These are phyloP conservation scores for Porogramme epimiltina DNA, from an alignment of 1,284 basidiomycete genomes.

Conservation along the genomic window DNA sequence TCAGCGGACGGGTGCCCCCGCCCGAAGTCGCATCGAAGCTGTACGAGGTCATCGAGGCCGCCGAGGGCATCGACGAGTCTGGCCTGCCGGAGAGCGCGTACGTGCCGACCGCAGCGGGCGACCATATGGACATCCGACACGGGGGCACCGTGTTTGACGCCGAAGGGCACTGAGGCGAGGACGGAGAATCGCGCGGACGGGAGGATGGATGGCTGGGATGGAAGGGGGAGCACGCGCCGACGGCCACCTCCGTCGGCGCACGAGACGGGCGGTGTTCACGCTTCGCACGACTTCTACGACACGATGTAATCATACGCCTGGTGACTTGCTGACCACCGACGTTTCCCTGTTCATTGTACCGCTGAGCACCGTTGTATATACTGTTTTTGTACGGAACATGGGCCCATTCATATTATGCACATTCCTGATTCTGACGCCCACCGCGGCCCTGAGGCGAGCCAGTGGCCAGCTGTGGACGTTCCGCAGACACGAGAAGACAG, in stretches of 20 bases:
- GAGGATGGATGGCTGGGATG: neutral
- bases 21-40: slow-evolving; percentile 93
- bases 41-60: slow-evolving; percentile 94
- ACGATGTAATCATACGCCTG: slow-evolving; percentile 1
- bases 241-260: too few relatives aligned
- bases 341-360: neutral
- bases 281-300: slow-evolving; percentile 8
- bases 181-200: neutral
- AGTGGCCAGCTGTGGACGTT: too few relatives aligned
- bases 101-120: slow-evolving; percentile 69
- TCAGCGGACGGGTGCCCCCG: slow-evolving; percentile 91
- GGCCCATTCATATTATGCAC: too few relatives aligned
- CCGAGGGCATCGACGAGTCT: slow-evolving; percentile 78
- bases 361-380: neutral
- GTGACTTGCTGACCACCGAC: too few relatives aligned
- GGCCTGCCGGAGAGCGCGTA: slow-evolving; percentile 82
- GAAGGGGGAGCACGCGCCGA: too few relatives aligned
- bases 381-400: neutral
- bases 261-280: neutral
- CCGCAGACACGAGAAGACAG: too few relatives aligned
- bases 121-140: slow-evolving; percentile 51
- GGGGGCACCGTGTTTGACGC: slow-evolving; percentile 71
- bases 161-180: slow-evolving; percentile 39
- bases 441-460: too few relatives aligned
- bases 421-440: too few relatives aligned